Evolutionary conservation across 495 filamentous ascomycete genomes (phyloP).

Genomic region (Trichoderma parareesei): DNA sequence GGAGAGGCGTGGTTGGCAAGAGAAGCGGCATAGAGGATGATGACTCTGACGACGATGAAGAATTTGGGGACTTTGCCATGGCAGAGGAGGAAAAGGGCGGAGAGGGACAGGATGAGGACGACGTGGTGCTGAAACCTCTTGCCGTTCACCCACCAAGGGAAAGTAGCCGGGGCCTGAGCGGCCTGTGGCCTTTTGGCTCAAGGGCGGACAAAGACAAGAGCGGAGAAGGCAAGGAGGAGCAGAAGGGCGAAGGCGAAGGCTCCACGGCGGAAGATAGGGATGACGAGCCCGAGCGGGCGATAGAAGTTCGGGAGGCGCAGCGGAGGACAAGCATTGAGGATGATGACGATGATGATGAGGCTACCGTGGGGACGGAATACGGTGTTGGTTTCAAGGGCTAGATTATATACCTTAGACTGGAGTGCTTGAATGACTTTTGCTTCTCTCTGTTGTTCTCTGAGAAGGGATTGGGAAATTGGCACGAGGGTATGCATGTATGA

Average conservation of each 20-base stretch:
- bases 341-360: constrained; percentile 45
- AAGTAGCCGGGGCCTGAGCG: constrained; percentile 31
- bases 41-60: constrained; percentile 36
- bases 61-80: constrained; percentile 47
- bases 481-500: too few relatives aligned
- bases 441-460: too few relatives aligned
- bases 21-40: constrained; percentile 34
- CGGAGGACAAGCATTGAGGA: constrained; percentile 49
- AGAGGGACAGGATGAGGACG: constrained; percentile 16
- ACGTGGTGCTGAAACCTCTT: constrained; percentile 39
- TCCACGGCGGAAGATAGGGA: constrained; percentile 26
- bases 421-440: too few relatives aligned
- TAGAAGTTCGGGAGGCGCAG: constrained; percentile 42
- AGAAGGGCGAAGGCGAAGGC: constrained; percentile 20
- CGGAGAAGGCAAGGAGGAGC: constrained; percentile 20
- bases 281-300: constrained; percentile 24
- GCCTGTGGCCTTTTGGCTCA: constrained; percentile 41
- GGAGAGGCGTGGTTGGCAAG: constrained; percentile 35
- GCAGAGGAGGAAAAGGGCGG: constrained; percentile 33
- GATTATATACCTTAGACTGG: constrained; percentile 4
- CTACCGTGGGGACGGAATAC: background rate
- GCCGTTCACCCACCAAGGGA: constrained; percentile 36
- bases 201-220: constrained; percentile 26
- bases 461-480: too few relatives aligned
- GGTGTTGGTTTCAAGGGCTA: constrained; percentile 11